Conservation (phyloP, 352 stramenopile genomes). For the Peronospora belbahrii region DNA sequence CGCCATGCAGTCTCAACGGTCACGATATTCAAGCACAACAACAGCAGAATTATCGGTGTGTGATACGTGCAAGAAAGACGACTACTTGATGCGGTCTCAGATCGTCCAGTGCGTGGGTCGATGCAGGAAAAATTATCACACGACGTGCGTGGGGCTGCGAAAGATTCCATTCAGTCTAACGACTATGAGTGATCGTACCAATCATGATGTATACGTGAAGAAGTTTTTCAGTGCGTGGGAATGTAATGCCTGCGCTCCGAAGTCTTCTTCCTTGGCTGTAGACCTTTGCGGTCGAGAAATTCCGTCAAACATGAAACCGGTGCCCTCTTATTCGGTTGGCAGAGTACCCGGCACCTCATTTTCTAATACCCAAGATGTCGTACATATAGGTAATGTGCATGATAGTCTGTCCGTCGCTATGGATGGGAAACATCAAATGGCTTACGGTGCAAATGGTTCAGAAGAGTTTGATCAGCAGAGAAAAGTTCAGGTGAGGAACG, state of each 20-base stretch:
- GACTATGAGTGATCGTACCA: slow-evolving; percentile 75
- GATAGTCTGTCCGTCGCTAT: slow-evolving; percentile 2
- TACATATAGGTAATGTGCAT: slow-evolving; percentile 1
- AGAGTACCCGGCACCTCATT: slow-evolving; percentile 6
- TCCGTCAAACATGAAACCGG: slow-evolving; percentile 39
- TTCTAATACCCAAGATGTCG: slow-evolving; percentile 24
- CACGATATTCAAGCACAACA: slow-evolving; percentile 37
- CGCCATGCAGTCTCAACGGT: slow-evolving; percentile 59
- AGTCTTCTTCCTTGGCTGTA: slow-evolving; percentile 1
- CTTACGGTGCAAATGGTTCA: not conserved
- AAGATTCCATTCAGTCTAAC: slow-evolving; percentile 79
- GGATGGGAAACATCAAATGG: slow-evolving; percentile 3
- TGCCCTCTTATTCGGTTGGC: slow-evolving; percentile 34
- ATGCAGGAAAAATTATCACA: slow-evolving; percentile 61
- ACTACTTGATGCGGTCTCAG: slow-evolving; percentile 79
- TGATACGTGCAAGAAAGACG: slow-evolving; percentile 59
- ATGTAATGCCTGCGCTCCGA: slow-evolving; percentile 45
- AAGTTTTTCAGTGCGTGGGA: slow-evolving; percentile 81
- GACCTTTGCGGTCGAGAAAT: slow-evolving; percentile 14
- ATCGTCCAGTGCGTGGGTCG: slow-evolving; percentile 46
- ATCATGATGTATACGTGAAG: slow-evolving; percentile 70
- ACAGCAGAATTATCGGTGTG: slow-evolving; percentile 32
- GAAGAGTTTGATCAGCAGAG: slow-evolving; percentile 53
- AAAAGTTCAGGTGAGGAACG: slow-evolving; percentile 48
- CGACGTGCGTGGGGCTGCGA: slow-evolving; percentile 61